Evolutionary conservation across 1,284 basidiomycete genomes (phyloP), one percentile per base, ranked within the genome.

Genomic region (Termitomyces sp.): DNA sequence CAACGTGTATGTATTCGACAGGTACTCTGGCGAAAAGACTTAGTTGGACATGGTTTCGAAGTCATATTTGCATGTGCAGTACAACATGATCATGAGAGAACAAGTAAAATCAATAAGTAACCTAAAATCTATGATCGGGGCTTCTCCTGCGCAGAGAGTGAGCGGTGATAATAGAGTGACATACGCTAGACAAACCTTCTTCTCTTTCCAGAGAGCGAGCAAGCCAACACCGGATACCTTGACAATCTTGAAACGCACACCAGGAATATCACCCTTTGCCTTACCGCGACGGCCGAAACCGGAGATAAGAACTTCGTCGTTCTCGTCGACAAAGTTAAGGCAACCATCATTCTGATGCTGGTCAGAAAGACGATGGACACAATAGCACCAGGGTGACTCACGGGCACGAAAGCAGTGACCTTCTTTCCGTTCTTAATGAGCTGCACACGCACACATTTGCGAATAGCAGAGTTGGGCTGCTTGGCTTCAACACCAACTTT

Each of bases 371-470:
- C 62, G 68, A 56, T 60, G 62, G 45, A 53, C 57, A 30, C 14
- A 24, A 19, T n/a, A n/a, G 39, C 11, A 16, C 11, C 19, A 46
- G 50, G 1, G 16, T 21, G 11, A 76, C 82, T 60, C 64, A 83
- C 81, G 34, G 81, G 81, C 30, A 83, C 81, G 72, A 76, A 96
- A 66, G 93, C 93, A 58, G 93, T 95, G 69, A 95, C 93, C 78
- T 99, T 98, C 90, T 99, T 99, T 68, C 97, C 97, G 81, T 99
- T 99, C 86, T 99, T 99, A 78, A 99, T 99, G 67, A 99, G 84
- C 72, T 99, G 97, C 59, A 99, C 97, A 80, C 97, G 93, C 64
- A 99, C 97, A 82, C 97, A 99, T 78, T 99, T 99, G 76, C 97
- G 93, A 74, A 99, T 98, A 72, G 97, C 97, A 71, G 97, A 99